A percentile compares a stretch with the other conserved stretches of the same genome.
These are phyloP conservation scores for Botrytis deweyae DNA, from an alignment of 2,329 filamentous ascomycete genomes.

Conservation along the genomic window DNA sequence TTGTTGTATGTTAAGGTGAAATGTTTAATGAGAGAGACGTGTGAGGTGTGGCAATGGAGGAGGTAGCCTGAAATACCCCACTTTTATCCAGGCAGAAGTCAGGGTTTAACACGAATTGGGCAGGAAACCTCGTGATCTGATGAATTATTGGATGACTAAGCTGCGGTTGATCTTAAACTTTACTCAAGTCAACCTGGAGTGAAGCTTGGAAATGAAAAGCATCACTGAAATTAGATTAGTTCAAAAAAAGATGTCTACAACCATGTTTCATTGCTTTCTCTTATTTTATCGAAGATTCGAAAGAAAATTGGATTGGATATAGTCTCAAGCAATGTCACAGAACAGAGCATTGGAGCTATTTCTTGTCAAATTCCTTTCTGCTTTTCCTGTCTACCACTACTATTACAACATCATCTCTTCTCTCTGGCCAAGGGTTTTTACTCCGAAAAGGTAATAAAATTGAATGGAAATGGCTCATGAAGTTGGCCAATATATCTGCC, in stretches of 20 bases:
- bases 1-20: background rate
- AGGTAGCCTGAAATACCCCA: slow-evolving; percentile 1
- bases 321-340: background rate
- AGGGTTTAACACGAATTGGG: background rate
- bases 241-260: no score
- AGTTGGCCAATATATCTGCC: background rate
- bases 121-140: slow-evolving; percentile 9
- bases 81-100: slow-evolving; percentile 20
- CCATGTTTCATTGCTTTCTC: background rate
- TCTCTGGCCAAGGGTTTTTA: no score
- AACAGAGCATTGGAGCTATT: background rate
- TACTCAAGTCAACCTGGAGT: background rate
- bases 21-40: background rate
- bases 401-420: rapidly evolving
- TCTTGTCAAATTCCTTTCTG: background rate
- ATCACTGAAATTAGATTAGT: background rate
- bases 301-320: no score
- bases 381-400: no score
- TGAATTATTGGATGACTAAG: background rate
- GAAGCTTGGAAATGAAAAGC: background rate
- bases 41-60: background rate
- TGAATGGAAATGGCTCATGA: background rate
- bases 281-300: background rate
- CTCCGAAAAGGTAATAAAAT: background rate
- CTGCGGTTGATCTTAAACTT: background rate